Conservation (phyloP, 2,329 filamentous ascomycete species). For the Aspergillus quadrilineatus region DNA sequence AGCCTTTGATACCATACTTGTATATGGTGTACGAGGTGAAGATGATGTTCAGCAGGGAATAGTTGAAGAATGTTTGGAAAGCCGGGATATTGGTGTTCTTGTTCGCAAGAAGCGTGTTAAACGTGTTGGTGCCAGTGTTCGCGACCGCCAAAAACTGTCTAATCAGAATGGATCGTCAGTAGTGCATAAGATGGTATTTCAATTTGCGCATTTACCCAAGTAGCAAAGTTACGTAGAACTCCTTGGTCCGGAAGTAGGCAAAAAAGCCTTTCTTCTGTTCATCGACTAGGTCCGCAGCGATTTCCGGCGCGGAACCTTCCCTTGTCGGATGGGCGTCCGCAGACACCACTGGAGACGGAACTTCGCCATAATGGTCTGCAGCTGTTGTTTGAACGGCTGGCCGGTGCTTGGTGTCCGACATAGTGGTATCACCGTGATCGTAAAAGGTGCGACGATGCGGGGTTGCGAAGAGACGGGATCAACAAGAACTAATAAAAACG, state of each 20-base stretch:
- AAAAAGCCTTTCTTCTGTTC: conserved; percentile 52
- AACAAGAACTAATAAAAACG: background rate
- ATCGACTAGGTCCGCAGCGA: conserved; percentile 40
- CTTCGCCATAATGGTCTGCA: conserved; percentile 16
- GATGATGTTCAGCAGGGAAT: conserved; percentile 76
- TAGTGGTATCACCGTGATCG: conserved; percentile 10
- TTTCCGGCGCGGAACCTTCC: conserved; percentile 20
- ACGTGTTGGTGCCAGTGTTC: conserved; percentile 90
- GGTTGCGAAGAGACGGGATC: background rate
- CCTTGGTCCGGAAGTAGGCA: conserved; percentile 74
- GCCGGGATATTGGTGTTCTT: conserved; percentile 79
- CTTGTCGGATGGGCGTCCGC: conserved; percentile 18
- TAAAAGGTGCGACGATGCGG: background rate
- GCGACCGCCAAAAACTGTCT: conserved; percentile 81
- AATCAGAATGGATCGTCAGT: conserved; percentile 12
- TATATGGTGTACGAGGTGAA: conserved; percentile 80
- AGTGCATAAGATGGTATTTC: background rate
- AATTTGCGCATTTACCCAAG: conserved; percentile 58
- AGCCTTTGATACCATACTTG: conserved; percentile 73
- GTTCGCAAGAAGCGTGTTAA: conserved; percentile 70
- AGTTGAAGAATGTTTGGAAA: conserved; percentile 96
- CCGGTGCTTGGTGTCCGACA: conserved; percentile 30
- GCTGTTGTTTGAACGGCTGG: conserved; percentile 25
- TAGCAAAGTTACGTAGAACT: conserved; percentile 82
- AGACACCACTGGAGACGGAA: conserved; percentile 18